Evolutionary conservation across 1,284 basidiomycete species (phyloP).

Genomic region (Pseudozyma pruni): DNA sequence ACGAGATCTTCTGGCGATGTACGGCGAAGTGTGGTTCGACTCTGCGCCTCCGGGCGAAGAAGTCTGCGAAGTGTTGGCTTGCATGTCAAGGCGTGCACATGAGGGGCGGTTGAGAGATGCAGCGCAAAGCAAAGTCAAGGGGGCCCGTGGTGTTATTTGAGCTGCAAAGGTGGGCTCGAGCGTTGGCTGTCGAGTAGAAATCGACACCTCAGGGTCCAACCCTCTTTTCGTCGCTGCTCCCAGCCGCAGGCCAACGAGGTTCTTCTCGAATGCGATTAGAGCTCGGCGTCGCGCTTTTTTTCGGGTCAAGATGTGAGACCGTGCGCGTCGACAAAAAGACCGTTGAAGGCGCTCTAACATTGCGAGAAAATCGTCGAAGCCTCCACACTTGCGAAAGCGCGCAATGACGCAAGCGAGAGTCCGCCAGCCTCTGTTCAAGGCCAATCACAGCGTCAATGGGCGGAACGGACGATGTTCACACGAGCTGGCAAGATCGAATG

Average conservation of each 20-base stretch:
- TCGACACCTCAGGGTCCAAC: neutral
- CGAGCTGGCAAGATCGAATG: conserved; percentile 22
- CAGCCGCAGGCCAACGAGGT: neutral
- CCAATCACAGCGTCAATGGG: conserved; percentile 10
- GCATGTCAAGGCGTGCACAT: conserved; percentile 27
- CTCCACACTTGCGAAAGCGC: conserved; percentile 23
- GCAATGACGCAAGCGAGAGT: conserved; percentile 35
- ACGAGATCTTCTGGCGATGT: conserved; percentile 22
- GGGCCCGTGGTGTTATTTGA: neutral
- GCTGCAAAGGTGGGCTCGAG: conserved; percentile 2
- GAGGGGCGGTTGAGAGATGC: neutral
- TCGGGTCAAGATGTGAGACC: no score
- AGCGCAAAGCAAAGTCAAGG: neutral
- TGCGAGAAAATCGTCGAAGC: neutral
- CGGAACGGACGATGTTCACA: conserved; percentile 9
- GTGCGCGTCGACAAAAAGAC: no score
- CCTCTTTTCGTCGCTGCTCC: no score
- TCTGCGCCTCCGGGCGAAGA: conserved; percentile 47
- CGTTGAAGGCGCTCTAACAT: no score
- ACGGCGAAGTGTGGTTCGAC: conserved; percentile 8
- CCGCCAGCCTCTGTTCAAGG: neutral
- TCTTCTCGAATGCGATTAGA: no score
- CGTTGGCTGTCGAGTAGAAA: conserved; percentile 15
- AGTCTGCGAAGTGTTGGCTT: conserved; percentile 21
- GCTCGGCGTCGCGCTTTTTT: no score